Conservation (phyloP, 1,139 yeast species). For the Lipomyces yarrowii region DNA sequence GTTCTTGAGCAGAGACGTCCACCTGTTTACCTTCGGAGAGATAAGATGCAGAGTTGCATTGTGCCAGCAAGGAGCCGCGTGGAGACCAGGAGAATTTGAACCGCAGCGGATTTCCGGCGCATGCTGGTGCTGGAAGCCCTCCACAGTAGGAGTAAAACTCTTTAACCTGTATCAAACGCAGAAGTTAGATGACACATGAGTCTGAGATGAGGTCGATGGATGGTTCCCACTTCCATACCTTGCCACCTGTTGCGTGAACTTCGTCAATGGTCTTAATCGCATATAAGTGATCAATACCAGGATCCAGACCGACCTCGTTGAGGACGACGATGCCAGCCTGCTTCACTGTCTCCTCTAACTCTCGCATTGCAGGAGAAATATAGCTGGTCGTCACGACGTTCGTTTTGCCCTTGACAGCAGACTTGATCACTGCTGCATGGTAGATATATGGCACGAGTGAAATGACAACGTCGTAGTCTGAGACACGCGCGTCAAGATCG, state of each 20-base stretch:
- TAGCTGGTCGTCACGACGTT: conserved; percentile 96
- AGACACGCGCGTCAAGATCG: conserved; percentile 75
- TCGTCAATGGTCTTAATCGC: conserved; percentile 98
- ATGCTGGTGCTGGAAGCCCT: conserved; percentile 97
- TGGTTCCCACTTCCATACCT: conserved; percentile 49
- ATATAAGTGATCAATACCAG: conserved; percentile 96
- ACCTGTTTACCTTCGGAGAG: conserved; percentile 58
- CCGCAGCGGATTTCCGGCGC: conserved; percentile 95
- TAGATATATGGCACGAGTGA: conserved; percentile 84
- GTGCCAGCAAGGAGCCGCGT: conserved; percentile 92
- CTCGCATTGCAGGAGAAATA: conserved; percentile 87
- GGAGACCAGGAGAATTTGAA: conserved; percentile 99
- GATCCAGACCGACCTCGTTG: conserved; percentile 94
- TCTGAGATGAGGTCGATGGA: not conserved
- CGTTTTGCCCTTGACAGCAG: conserved; percentile 88
- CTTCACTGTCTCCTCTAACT: conserved; percentile 63
- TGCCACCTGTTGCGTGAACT: conserved; percentile 87
- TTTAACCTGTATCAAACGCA: conserved; percentile 47
- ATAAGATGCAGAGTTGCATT: conserved; percentile 90
- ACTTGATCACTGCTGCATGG: conserved; percentile 89
- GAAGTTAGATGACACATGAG: not conserved
- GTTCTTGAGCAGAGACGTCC: conserved; percentile 79
- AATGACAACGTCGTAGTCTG: conserved; percentile 79
- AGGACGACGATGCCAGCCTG: conserved; percentile 86
- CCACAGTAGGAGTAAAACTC: conserved; percentile 97